Conservation (phyloP, 805 yeast species). For the Kuraishia capsulata region DNA sequence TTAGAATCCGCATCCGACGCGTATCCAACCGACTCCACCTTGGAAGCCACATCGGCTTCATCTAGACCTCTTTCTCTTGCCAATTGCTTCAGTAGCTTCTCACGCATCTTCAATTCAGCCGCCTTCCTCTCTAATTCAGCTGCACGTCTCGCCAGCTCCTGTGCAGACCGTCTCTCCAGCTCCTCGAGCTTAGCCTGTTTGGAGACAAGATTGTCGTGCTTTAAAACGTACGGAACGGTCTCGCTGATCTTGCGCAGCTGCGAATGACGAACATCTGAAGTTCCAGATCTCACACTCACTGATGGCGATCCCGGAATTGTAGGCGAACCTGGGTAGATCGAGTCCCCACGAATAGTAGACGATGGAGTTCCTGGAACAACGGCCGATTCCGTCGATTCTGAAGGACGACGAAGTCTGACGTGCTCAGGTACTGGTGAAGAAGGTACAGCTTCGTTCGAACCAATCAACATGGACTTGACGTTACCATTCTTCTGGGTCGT, state of each 20-base stretch:
- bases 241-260: slow-evolving; percentile 73
- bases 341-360: neutral
- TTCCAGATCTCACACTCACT: slow-evolving; percentile 5
- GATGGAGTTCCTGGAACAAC: neutral
- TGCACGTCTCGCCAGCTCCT: slow-evolving; percentile 66
- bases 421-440: neutral
- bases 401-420: slow-evolving; percentile 3
- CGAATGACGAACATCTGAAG: slow-evolving; percentile 20
- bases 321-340: neutral
- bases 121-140: slow-evolving; percentile 70
- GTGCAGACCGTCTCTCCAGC: slow-evolving; percentile 69
- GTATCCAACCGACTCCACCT: neutral
- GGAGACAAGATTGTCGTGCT: slow-evolving; percentile 66
- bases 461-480: slow-evolving; percentile 2
- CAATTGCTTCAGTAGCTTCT: slow-evolving; percentile 37
- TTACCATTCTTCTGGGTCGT: neutral
- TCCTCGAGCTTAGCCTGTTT: slow-evolving; percentile 75
- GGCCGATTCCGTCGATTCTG: neutral
- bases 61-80: neutral
- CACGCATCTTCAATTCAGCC: slow-evolving; percentile 60
- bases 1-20: neutral
- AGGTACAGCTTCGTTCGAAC: neutral
- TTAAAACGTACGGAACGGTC: slow-evolving; percentile 75
- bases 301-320: slow-evolving; percentile 13
- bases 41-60: neutral